Evolutionary conservation across 768 basidiomycete species (phyloP), one percentile per base, ranked within the genome.

Genomic region (Panaeolus papilionaceus): DNA sequence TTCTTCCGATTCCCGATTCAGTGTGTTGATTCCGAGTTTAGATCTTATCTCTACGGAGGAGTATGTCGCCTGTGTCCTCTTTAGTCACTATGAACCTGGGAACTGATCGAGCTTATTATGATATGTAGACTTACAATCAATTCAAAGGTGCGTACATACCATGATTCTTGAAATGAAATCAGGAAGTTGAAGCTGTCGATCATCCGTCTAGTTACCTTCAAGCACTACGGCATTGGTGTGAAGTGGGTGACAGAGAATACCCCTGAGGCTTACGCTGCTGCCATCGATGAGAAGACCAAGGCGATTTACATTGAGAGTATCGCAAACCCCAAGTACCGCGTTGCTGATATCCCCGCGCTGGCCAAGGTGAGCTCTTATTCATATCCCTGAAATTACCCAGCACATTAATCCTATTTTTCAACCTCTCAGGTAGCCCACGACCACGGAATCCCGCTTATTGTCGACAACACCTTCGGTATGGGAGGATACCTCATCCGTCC

Each of bases 391-490:
- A 49, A 38, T 18, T 44, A 23, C 20, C 20, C 2, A 2, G 16
- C 20, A 23, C 26, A 26, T 49, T 26, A 49, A 49, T 49, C 12
- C 4, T 20, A 16, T 33, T 2, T 44, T 12, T 44, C 11, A 66
- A n/a, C 16, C 51, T 62, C 37, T 16, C 64, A 90, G 88, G 78
- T 92, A 45, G 94, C 94, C 1, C 92, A 93, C 72, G 83, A 85
- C 38, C 81, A 89, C 71, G 84, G 85, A 0, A 90, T 94, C 26
- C 94, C 94, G 0, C 80, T 95, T 51, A 88, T 94, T 61, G 92
- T 94, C 0, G 92, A 93, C 72, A 93, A 92, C 72, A 93, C 90
- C 5, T 92, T 92, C 68, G 92, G 90, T 51, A 88, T 89, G 79
- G 91, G 89, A 71, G 89, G 84, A 39, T 94, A 92, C 72, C 83